Evolutionary conservation across 768 basidiomycete species (phyloP), one percentile per base, ranked within the genome.

Genomic region (Paxillus rubicundulus): DNA sequence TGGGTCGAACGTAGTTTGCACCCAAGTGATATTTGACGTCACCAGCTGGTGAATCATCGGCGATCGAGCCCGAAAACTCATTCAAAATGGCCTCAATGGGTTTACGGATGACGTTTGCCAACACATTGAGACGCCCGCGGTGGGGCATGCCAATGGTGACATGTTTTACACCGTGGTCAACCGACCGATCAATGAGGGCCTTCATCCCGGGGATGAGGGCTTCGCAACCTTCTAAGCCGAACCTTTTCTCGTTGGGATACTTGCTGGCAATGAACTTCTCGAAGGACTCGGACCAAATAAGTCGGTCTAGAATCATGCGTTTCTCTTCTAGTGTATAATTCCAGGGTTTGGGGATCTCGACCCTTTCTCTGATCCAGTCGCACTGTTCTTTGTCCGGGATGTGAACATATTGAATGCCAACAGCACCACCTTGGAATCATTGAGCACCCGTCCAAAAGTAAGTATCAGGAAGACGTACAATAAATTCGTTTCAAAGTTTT

Each of bases 201-300:
- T n/a, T n/a, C 97, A 99, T 99, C 48, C 97, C 97, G 27, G 97
- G 97, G 62, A 98, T 89, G 60, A 99, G 86, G 27, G 92, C 82
- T 73, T 99, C 97, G 72, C 94, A 97, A 50, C 97, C 97, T 72
- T 99, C 97, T 39, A 99, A 82, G 71, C 97, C 97, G 72, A 99
- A 99, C 43, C 97, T 89, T 74, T 99, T 99, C 78, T 99, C 97
- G 74, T 98, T 99, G 61, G 97, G 97, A 74, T 92, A 97, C 71
- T 98, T 99, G 80, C 85, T 90, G 18, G 94, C 89, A 57, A 99
- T 94, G 80, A 98, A 99, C 65, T 94, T 94, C 72, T 99, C 97
- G 65, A 98, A 98, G 4, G 91, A 89, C 64, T 98, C 97, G n/a
- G 96, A 98, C 97, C 97, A 99, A 69, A 98, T 98, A 62, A 98